Percentiles rank a stretch among this genome's conserved stretches.
phyloP scores from a whole-genome alignment of 129 eudicot genomes.

The Helianthus annuus region DNA sequence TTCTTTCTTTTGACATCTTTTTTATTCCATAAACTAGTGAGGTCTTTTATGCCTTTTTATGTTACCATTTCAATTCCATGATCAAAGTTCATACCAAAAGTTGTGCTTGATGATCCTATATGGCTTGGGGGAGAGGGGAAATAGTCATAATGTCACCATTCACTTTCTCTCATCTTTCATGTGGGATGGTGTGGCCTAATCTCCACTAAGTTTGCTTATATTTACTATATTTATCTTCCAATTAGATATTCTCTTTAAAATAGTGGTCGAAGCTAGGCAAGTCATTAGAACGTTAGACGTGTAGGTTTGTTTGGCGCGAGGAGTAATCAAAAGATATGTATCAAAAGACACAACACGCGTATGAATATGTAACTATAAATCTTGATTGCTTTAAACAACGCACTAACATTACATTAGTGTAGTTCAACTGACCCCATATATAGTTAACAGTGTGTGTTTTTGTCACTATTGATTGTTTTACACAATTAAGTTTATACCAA shows the following conservation, averaged over 20 bases:
- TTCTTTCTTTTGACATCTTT: constrained; percentile 21
- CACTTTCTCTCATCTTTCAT: neutral
- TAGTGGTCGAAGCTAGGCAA: neutral
- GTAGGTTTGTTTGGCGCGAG: neutral
- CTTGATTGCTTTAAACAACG: neutral
- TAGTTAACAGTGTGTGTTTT: constrained; percentile 14
- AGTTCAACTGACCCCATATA: neutral
- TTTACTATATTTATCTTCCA: neutral
- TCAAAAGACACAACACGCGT: neutral
- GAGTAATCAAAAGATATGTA: neutral
- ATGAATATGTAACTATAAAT: constrained; percentile 3
- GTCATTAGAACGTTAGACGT: neutral
- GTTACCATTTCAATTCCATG: constrained; percentile 8
- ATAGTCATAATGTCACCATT: neutral
- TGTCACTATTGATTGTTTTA: neutral
- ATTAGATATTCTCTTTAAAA: neutral
- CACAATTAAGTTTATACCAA: constrained; percentile 49
- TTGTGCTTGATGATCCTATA: constrained; percentile 4
- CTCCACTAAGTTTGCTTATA: neutral
- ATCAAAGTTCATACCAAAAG: constrained; percentile 6
- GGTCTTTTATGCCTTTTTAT: constrained; percentile 9
- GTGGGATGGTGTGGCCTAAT: neutral
- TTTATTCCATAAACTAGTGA: constrained; percentile 21
- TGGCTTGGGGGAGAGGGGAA: neutral
- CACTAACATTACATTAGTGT: constrained; percentile 2